These are phyloP conservation scores for Ogataea nitratoaversa DNA, from an alignment of 805 yeast genomes.

Conservation along the genomic window DNA sequence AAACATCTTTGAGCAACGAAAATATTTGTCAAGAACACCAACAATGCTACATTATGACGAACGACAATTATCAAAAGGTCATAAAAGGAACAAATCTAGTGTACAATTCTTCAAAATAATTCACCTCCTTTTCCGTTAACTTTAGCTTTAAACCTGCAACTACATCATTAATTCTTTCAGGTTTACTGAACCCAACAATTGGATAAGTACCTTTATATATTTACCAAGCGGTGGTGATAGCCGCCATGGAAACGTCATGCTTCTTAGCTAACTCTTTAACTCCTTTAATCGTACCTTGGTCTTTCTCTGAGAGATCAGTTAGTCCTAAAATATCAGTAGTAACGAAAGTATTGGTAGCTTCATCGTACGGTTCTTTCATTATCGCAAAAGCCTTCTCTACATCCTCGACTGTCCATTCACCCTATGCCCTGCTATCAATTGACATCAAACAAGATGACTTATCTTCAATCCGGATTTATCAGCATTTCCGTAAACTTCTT, in stretches of 20 bases:
- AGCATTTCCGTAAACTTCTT: neutral
- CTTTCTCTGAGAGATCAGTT: conserved; percentile 8
- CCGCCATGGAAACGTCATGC: conserved; percentile 45
- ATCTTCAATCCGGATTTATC: conserved; percentile 48
- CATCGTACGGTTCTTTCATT: conserved; percentile 43
- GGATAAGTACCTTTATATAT: conserved; percentile 44
- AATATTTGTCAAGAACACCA: too few species aligned
- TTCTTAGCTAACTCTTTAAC: conserved; percentile 51
- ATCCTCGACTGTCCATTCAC: conserved; percentile 43
- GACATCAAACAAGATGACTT: conserved; percentile 54
- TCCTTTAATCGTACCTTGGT: conserved; percentile 30
- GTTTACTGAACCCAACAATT: conserved; percentile 48
- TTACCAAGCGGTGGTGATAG: conserved; percentile 50
- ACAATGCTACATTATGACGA: too few species aligned
- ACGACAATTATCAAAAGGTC: neutral
- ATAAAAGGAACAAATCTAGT: neutral
- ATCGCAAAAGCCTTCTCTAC: conserved; percentile 42
- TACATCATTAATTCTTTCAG: conserved; percentile 49
- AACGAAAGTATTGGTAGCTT: conserved; percentile 45
- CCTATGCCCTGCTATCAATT: conserved; percentile 41
- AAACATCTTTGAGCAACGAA: too few species aligned
- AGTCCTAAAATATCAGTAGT: conserved; percentile 39
- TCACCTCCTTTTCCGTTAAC: conserved; percentile 35
- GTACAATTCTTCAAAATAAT: conserved; percentile 35
- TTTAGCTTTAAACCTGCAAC: conserved; percentile 36